These are phyloP conservation scores for Vitis cinerea DNA, from an alignment of 164 flowering plant genomes.

Conservation along the genomic window DNA sequence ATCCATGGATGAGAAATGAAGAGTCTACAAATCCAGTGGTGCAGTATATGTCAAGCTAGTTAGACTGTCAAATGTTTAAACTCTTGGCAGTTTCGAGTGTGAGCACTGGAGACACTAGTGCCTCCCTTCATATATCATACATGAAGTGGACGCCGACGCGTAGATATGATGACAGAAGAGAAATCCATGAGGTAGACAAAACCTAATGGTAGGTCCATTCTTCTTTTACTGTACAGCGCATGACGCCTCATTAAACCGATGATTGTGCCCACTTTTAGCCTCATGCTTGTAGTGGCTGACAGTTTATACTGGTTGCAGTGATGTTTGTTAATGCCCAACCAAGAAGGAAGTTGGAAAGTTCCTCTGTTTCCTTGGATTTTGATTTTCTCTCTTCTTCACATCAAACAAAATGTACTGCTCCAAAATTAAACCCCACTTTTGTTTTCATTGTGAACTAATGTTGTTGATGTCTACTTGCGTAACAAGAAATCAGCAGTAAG, in stretches of 20 bases:
- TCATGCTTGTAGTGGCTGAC: constrained; percentile 2
- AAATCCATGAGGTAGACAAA: constrained; percentile 7
- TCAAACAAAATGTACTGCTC: neutral
- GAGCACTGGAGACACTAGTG: too few species aligned
- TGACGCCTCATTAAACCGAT: constrained; percentile 2
- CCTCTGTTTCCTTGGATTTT: neutral
- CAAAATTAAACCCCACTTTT: neutral
- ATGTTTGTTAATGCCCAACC: constrained; percentile 2
- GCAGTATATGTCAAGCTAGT: too few species aligned
- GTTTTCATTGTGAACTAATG: neutral
- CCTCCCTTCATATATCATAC: too few species aligned
- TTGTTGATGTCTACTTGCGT: too few species aligned
- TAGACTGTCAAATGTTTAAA: too few species aligned
- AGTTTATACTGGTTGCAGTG: neutral
- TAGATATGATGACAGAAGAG: neutral
- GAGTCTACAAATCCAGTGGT: too few species aligned
- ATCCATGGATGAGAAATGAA: neutral
- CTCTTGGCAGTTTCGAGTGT: too few species aligned
- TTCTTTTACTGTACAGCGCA: constrained; percentile 10
- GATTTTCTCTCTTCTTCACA: neutral
- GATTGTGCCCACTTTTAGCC: constrained; percentile 5
- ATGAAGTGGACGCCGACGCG: neutral
- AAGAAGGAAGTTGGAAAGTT: neutral
- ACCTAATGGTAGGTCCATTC: constrained; percentile 12
- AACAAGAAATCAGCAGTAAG: too few species aligned